A percentile compares a stretch with the other conserved stretches of the same genome.
Evolutionary conservation across 495 filamentous ascomycete species (phyloP).

Genomic region (Penicillium salamii): DNA sequence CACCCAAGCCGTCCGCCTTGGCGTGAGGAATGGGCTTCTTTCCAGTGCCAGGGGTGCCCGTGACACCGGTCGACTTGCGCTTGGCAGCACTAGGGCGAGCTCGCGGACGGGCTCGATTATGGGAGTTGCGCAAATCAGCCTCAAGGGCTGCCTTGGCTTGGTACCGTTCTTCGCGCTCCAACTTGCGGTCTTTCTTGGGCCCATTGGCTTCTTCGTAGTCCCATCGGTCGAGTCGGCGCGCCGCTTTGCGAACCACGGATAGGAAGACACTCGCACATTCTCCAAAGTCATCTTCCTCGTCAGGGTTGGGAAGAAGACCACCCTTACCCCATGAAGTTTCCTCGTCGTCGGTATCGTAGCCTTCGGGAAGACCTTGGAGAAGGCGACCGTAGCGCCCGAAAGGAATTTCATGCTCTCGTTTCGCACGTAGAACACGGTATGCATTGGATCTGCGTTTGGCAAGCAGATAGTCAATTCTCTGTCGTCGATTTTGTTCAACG

Average conservation of each 20-base stretch:
- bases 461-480: slow-evolving; percentile 84
- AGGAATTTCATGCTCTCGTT: slow-evolving; percentile 59
- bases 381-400: slow-evolving; percentile 66
- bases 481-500: slow-evolving; percentile 81
- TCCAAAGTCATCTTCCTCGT: slow-evolving; percentile 72
- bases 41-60: slow-evolving; percentile 19
- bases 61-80: slow-evolving; percentile 36
- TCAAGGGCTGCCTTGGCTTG: slow-evolving; percentile 25
- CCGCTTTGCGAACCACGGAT: slow-evolving; percentile 65
- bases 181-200: slow-evolving; percentile 41
- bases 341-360: slow-evolving; percentile 82
- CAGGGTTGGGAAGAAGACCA: slow-evolving; percentile 64
- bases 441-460: slow-evolving; percentile 65
- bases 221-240: slow-evolving; percentile 73
- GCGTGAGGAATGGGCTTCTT: slow-evolving; percentile 27
- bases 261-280: slow-evolving; percentile 72
- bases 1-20: slow-evolving; percentile 26
- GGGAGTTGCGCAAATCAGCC: slow-evolving; percentile 22
- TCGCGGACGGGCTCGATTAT: slow-evolving; percentile 21
- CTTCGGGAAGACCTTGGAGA: slow-evolving; percentile 61
- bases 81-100: slow-evolving; percentile 24
- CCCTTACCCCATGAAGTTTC: slow-evolving; percentile 56
- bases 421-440: slow-evolving; percentile 55
- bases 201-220: slow-evolving; percentile 53
- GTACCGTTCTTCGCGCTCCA: slow-evolving; percentile 44